These are phyloP conservation scores for Alternaria conjuncta DNA, from an alignment of 2,329 filamentous ascomycete genomes.

Conservation along the genomic window DNA sequence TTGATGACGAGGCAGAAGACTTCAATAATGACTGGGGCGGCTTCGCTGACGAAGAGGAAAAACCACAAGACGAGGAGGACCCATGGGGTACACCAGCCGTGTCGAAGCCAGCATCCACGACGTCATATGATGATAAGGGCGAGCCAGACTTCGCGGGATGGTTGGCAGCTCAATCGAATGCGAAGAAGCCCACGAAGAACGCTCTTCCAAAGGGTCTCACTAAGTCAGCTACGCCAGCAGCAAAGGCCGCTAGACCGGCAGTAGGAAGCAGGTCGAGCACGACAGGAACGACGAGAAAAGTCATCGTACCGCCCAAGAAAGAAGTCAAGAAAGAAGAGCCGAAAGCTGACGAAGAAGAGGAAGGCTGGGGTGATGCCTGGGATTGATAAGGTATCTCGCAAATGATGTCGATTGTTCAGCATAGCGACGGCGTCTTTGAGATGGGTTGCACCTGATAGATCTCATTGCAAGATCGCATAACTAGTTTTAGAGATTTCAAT, in stretches of 20 bases:
- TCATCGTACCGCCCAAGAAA: slow-evolving; percentile 36
- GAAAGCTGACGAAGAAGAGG: slow-evolving; percentile 51
- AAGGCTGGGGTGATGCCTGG: slow-evolving; percentile 51
- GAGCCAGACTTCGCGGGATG: slow-evolving; percentile 97
- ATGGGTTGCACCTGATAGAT: slow-evolving; percentile 1
- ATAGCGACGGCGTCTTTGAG: slow-evolving; percentile 17
- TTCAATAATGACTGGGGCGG: slow-evolving; percentile 78
- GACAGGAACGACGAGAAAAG: slow-evolving; percentile 40
- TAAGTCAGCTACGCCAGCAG: slow-evolving; percentile 59
- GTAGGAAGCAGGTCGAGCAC: slow-evolving; percentile 40
- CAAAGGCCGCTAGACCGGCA: slow-evolving; percentile 42
- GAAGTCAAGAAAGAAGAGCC: slow-evolving; percentile 41
- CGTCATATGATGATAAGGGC: slow-evolving; percentile 77
- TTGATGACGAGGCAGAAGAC: slow-evolving; percentile 58
- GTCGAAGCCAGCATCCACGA: slow-evolving; percentile 48
- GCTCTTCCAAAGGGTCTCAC: slow-evolving; percentile 81
- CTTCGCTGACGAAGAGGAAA: slow-evolving; percentile 63
- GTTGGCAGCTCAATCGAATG: slow-evolving; percentile 82
- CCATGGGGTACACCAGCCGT: slow-evolving; percentile 57
- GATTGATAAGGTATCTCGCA: slow-evolving; percentile 15
- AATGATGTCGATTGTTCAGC: slow-evolving; percentile 7
- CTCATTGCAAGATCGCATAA: neutral
- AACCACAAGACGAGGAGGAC: slow-evolving; percentile 59
- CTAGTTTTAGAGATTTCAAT: neutral
- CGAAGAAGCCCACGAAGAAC: slow-evolving; percentile 70